Percentiles rank a stretch among this genome's conserved stretches.
These are phyloP conservation scores for Ceratocystis variospora DNA, from an alignment of 2,329 filamentous ascomycete species.

Conservation along the genomic window DNA sequence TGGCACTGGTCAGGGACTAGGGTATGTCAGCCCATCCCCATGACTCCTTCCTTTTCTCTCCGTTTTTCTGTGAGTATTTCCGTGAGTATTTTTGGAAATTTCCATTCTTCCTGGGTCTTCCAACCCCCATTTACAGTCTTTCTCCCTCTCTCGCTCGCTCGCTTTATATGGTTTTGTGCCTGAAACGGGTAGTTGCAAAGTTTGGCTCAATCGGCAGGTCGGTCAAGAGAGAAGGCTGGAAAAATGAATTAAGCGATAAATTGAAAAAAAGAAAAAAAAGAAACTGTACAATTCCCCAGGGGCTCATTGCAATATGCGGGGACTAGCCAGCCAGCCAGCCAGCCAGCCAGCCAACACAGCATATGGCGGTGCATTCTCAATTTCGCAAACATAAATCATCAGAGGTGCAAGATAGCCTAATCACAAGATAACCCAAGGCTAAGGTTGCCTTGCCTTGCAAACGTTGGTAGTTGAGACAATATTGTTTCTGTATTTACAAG, in stretches of 20 bases:
- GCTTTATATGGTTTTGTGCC: background rate
- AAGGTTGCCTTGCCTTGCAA: background rate
- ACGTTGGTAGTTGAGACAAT: background rate
- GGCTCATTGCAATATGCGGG: background rate
- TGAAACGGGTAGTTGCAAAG: background rate
- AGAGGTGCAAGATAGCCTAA: too few relatives aligned
- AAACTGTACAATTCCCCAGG: background rate
- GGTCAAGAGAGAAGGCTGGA: background rate
- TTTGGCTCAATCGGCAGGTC: background rate
- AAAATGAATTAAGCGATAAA: background rate
- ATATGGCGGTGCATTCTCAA: background rate
- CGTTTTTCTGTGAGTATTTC: background rate
- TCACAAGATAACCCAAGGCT: background rate
- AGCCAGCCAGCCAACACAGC: background rate
- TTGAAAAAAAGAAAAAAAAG: background rate
- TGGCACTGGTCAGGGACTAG: background rate
- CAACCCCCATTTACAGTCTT: background rate
- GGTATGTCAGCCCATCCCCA: background rate
- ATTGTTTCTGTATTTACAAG: constrained; percentile 1
- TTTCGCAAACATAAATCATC: background rate
- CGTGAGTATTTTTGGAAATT: background rate
- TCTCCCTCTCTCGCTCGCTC: background rate
- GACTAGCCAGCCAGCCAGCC: too few relatives aligned
- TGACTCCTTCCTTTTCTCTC: background rate
- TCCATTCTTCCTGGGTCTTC: background rate